Evolutionary conservation across 1,139 yeast genomes (phyloP).

Genomic region (Kurtzmaniella quercitrusa): DNA sequence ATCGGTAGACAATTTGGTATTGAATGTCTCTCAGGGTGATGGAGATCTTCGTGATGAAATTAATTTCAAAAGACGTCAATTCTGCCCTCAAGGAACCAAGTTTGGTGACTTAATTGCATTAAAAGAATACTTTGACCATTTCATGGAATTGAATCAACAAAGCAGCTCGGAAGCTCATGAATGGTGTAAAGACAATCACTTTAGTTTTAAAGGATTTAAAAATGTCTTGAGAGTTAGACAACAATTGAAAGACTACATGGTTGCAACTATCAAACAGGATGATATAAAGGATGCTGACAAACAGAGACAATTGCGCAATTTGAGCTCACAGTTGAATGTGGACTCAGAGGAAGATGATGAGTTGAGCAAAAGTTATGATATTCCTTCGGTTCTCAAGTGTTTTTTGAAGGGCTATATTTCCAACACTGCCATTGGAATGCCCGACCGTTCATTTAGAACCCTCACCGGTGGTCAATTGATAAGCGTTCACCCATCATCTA

Average conservation of each 20-base stretch:
- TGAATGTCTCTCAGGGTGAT: conserved; percentile 59
- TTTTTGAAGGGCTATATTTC: conserved; percentile 78
- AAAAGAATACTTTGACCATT: conserved; percentile 72
- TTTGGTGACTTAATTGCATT: conserved; percentile 83
- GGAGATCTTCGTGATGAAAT: conserved; percentile 83
- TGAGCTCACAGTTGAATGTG: conserved; percentile 24
- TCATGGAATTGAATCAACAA: conserved; percentile 39
- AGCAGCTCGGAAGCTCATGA: conserved; percentile 49
- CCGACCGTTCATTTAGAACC: conserved; percentile 89
- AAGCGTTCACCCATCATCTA: conserved; percentile 88
- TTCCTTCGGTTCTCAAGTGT: conserved; percentile 63
- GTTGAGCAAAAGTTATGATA: conserved; percentile 29
- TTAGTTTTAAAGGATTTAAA: conserved; percentile 75
- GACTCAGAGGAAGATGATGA: conserved; percentile 18
- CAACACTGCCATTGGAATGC: conserved; percentile 91
- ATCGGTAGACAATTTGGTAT: conserved; percentile 82
- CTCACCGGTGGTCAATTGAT: conserved; percentile 75
- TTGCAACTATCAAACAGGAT: conserved; percentile 39
- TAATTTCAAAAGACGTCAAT: conserved; percentile 53
- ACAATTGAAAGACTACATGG: conserved; percentile 75
- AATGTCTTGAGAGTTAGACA: conserved; percentile 72
- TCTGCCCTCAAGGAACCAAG: conserved; percentile 65
- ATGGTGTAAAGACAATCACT: conserved; percentile 81
- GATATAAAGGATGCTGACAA: conserved; percentile 26
- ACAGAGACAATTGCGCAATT: conserved; percentile 23